Percentiles rank a stretch among this genome's conserved stretches.
Conservation (phyloP, 305 asterid species). For the Fraxinus baroniana region DNA sequence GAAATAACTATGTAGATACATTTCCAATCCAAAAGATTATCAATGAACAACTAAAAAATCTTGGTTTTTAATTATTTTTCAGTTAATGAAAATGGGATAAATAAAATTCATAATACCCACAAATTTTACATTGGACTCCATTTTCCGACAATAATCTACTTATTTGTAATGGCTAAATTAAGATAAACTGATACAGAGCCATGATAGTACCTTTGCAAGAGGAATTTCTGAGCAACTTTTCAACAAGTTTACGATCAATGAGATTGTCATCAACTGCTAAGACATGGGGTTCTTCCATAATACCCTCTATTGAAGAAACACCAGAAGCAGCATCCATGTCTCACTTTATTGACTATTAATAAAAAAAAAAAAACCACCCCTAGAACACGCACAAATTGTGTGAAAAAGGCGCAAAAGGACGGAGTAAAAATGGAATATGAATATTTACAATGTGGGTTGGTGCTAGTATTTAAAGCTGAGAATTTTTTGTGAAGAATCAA, state of each 20-base stretch:
- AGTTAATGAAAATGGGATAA: background rate
- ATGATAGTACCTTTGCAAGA: conserved; percentile 54
- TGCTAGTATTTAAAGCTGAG: conserved; percentile 31
- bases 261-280: conserved; percentile 67
- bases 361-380: conserved; percentile 19
- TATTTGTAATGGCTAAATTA: background rate
- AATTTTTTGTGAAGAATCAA: background rate
- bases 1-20: background rate
- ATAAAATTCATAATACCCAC: background rate
- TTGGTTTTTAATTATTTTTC: background rate
- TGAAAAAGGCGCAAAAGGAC: background rate
- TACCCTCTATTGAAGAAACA: background rate
- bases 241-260: conserved; percentile 55
- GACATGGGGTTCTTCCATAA: conserved; percentile 47
- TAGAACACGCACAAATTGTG: background rate
- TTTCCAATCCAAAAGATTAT: background rate
- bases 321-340: conserved; percentile 9
- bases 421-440: background rate
- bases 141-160: background rate
- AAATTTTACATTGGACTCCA: background rate
- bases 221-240: conserved; percentile 53
- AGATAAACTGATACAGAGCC: background rate
- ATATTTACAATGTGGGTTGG: conserved; percentile 13
- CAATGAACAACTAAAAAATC: background rate
- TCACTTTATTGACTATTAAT: background rate